phyloP scores from a whole-genome alignment of 352 stramenopile species.

The Blastocystis sp. region DNA sequence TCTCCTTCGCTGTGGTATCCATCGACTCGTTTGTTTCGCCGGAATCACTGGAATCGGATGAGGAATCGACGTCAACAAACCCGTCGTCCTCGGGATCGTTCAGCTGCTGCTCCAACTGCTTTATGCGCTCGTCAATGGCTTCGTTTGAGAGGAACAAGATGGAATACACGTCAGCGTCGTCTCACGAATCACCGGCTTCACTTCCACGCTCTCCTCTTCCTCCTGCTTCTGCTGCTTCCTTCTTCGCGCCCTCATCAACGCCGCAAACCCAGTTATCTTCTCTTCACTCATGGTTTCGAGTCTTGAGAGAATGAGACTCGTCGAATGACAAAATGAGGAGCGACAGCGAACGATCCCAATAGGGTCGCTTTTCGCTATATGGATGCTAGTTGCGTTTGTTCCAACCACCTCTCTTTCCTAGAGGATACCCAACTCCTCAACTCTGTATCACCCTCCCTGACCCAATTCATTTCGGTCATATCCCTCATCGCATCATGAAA shows the following conservation, averaged over 20 bases:
- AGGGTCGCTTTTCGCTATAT: too few species aligned
- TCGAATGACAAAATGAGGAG: neutral
- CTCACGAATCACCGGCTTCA: slow-evolving; percentile 42
- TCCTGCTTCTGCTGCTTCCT: slow-evolving; percentile 1
- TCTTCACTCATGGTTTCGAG: slow-evolving; percentile 53
- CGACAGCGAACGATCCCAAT: too few species aligned
- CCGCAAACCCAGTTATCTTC: slow-evolving; percentile 10
- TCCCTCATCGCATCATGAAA: too few species aligned
- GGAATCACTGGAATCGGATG: neutral
- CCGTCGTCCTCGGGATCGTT: slow-evolving; percentile 3
- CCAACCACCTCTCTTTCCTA: too few species aligned
- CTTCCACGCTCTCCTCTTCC: neutral
- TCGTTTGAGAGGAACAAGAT: neutral
- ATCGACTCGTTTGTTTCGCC: too few species aligned
- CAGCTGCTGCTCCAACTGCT: slow-evolving; percentile 21
- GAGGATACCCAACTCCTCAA: too few species aligned
- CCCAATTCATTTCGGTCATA: too few species aligned
- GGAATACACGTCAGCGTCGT: neutral
- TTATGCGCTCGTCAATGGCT: slow-evolving; percentile 49
- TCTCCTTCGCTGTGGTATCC: neutral
- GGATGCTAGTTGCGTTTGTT: too few species aligned
- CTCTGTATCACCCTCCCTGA: too few species aligned
- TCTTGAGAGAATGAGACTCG: too few species aligned
- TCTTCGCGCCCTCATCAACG: neutral
- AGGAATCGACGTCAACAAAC: slow-evolving; percentile 50